phyloP scores from a whole-genome alignment of 768 basidiomycete species.

The Dioszegia crocea region DNA sequence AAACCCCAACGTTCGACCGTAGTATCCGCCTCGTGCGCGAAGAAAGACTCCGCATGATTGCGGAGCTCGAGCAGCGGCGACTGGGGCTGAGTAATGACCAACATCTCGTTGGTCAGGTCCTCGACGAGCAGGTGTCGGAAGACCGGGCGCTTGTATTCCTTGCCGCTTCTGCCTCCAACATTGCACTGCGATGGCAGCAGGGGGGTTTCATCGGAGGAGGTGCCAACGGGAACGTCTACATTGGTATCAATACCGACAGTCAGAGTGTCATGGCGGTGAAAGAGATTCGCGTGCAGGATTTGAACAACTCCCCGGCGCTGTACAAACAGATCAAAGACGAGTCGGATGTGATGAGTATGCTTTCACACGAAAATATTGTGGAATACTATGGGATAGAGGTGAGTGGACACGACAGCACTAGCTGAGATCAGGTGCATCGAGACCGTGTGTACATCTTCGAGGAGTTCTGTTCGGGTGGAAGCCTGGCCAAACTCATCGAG shows the following conservation, averaged over 20 bases:
- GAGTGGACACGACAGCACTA: constrained; percentile 11
- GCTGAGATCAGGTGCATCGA: constrained; percentile 63
- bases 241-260: constrained; percentile 91
- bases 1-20: constrained; percentile 48
- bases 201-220: constrained; percentile 97
- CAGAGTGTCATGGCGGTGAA: constrained; percentile 98
- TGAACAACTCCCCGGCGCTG: constrained; percentile 78
- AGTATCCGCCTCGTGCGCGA: constrained; percentile 76
- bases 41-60: constrained; percentile 56
- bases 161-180: constrained; percentile 91
- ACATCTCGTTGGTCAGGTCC: constrained; percentile 77
- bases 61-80: constrained; percentile 63
- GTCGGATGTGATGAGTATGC: constrained; percentile 94
- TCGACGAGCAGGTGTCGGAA: constrained; percentile 88
- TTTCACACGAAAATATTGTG: constrained; percentile 94
- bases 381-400: constrained; percentile 95
- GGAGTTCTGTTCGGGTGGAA: constrained; percentile 95
- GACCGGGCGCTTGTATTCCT: constrained; percentile 90
- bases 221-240: constrained; percentile 98
- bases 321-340: constrained; percentile 94
- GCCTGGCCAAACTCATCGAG: constrained; percentile 78
- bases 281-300: constrained; percentile 94
- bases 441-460: constrained; percentile 99
- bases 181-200: constrained; percentile 96
- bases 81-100: constrained; percentile 63